phyloP scores from a whole-genome alignment of 345 rosid genomes.

The Kandelia obovata region DNA sequence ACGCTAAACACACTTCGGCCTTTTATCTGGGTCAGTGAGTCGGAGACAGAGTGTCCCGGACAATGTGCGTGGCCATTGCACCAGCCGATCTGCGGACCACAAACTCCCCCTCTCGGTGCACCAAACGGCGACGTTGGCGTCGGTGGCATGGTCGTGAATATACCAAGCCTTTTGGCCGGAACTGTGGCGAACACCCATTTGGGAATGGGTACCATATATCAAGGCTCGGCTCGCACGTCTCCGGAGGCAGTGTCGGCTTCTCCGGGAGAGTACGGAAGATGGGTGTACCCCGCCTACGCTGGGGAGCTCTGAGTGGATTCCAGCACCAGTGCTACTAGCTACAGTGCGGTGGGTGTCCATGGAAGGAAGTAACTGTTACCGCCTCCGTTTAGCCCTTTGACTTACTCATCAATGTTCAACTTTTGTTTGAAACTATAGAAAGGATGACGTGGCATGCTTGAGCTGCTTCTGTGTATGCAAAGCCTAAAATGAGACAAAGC shows the following conservation, averaged over 20 bases:
- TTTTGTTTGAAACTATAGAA: slow-evolving; percentile 12
- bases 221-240: slow-evolving; percentile 19
- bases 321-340: slow-evolving; percentile 34
- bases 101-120: slow-evolving; percentile 28
- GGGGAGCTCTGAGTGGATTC: slow-evolving; percentile 15
- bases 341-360: slow-evolving; percentile 32
- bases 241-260: slow-evolving; percentile 42
- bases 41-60: slow-evolving; percentile 41
- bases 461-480: not conserved
- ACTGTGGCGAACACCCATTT: slow-evolving; percentile 35
- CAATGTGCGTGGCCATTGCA: no score
- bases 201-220: slow-evolving; percentile 30
- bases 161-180: slow-evolving; percentile 36
- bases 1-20: slow-evolving; percentile 9
- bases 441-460: not conserved
- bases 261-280: slow-evolving; percentile 30
- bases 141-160: slow-evolving; percentile 42
- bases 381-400: slow-evolving; percentile 33
- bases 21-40: slow-evolving; percentile 44
- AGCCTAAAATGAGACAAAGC: no score
- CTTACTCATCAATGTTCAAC: slow-evolving; percentile 31
- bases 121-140: slow-evolving; percentile 44
- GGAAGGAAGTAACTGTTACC: slow-evolving; percentile 41
- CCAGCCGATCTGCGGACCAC: slow-evolving; percentile 48
- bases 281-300: slow-evolving; percentile 38